Conservation (phyloP, 805 yeast species). For the Schwanniomyces polymorphus region DNA sequence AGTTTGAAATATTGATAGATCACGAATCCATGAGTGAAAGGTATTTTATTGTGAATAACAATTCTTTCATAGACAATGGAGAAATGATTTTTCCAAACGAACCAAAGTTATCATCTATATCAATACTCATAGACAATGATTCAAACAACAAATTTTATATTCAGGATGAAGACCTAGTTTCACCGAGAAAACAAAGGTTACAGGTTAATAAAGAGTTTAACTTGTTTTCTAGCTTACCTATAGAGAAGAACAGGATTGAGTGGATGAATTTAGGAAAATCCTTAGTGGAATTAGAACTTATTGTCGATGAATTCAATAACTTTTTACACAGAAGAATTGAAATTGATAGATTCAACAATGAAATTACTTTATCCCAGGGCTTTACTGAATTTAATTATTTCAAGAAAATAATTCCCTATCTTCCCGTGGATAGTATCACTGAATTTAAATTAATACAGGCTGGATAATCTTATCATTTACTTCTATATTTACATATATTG, state of each 20-base stretch:
- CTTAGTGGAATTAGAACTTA: conserved; percentile 50
- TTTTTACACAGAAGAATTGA: conserved; percentile 34
- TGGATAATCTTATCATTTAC: conserved; percentile 10
- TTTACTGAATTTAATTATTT: conserved; percentile 35
- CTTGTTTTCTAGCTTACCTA: conserved; percentile 1
- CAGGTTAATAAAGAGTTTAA: conserved; percentile 5
- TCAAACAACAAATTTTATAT: conserved; percentile 28
- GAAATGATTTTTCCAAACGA: conserved; percentile 14
- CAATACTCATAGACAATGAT: conserved; percentile 33
- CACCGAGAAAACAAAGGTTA: not conserved
- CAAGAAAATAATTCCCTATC: conserved; percentile 37
- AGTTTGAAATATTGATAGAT: conserved; percentile 46
- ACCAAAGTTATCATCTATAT: conserved; percentile 29
- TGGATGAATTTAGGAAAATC: conserved; percentile 44
- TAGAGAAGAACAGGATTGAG: conserved; percentile 11
- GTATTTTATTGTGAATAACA: conserved; percentile 18
- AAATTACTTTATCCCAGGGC: conserved; percentile 1
- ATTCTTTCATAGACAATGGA: conserved; percentile 1
- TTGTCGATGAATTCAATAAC: conserved; percentile 47
- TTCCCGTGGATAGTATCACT: conserved; percentile 34
- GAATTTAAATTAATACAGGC: conserved; percentile 33
- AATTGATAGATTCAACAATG: conserved; percentile 22
- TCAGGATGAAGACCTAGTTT: conserved; percentile 25
- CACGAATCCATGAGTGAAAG: conserved; percentile 40
- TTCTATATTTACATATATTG: not conserved